These are phyloP conservation scores for Saccharomycopsis guyanensis DNA, from an alignment of 805 yeast species.

Conservation along the genomic window DNA sequence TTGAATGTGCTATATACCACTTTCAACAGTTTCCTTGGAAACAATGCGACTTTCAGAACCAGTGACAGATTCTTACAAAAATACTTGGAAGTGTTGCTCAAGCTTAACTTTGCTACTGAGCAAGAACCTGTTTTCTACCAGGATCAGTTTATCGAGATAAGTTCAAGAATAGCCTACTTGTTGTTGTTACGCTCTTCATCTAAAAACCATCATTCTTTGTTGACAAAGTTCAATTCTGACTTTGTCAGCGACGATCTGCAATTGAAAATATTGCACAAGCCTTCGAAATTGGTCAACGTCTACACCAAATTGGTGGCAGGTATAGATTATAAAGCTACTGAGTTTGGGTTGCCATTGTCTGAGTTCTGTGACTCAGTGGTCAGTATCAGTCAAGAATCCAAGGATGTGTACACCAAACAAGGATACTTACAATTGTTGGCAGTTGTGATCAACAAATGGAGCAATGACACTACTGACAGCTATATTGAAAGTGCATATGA, in stretches of 20 bases:
- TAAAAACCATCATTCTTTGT: conserved; percentile 36
- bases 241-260: conserved; percentile 29
- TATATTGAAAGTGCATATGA: not conserved
- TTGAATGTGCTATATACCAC: conserved; percentile 14
- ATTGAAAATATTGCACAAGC: conserved; percentile 18
- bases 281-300: conserved; percentile 31
- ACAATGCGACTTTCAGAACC: conserved; percentile 10
- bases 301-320: conserved; percentile 44
- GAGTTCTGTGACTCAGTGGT: not conserved
- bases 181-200: conserved; percentile 28
- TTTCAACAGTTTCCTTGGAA: conserved; percentile 5
- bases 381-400: not conserved
- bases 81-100: conserved; percentile 36
- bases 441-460: conserved; percentile 52
- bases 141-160: conserved; percentile 23
- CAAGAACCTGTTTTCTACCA: conserved; percentile 4
- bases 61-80: conserved; percentile 32
- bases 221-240: conserved; percentile 31
- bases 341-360: not conserved
- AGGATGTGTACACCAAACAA: conserved; percentile 30
- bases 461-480: conserved; percentile 11
- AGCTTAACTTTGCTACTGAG: conserved; percentile 18
- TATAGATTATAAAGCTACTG: conserved; percentile 31
- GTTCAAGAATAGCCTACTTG: conserved; percentile 30
- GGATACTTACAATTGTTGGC: conserved; percentile 51